These are phyloP conservation scores for Ophiostoma quercus DNA, from an alignment of 2,329 filamentous ascomycete species.

Conservation along the genomic window DNA sequence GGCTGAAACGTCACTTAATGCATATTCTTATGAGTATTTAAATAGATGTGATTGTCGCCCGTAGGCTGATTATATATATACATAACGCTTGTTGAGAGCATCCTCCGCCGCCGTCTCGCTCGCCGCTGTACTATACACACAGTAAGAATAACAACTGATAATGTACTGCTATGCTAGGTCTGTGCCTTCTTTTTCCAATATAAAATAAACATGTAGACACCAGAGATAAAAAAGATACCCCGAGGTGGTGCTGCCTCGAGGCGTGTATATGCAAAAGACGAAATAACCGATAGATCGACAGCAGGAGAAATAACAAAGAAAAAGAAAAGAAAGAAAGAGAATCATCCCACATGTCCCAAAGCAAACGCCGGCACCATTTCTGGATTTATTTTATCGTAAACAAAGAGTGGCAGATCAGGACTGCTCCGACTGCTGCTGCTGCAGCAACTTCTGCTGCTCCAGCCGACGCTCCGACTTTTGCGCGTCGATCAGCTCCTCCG, in stretches of 20 bases:
- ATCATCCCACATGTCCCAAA: slow-evolving; percentile 8
- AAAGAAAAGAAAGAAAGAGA: neutral
- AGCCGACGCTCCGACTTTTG: slow-evolving; percentile 30
- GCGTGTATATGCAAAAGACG: slow-evolving; percentile 9
- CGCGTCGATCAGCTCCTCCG: slow-evolving; percentile 51
- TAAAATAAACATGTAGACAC: neutral
- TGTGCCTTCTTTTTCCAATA: neutral
- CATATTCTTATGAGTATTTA: neutral
- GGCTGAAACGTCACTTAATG: too few relatives aligned
- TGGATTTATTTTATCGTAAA: neutral
- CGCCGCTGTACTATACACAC: neutral
- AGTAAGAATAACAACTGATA: neutral
- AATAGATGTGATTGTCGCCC: slow-evolving; percentile 11
- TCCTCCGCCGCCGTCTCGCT: neutral
- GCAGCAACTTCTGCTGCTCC: slow-evolving; percentile 18
- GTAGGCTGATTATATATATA: slow-evolving; percentile 12
- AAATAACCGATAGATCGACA: neutral
- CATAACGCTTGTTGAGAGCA: slow-evolving; percentile 7
- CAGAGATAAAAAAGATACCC: neutral
- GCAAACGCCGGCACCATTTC: slow-evolving; percentile 11
- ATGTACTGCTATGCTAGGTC: slow-evolving; percentile 3
- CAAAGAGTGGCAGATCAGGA: neutral
- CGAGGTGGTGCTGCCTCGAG: neutral
- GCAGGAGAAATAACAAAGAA: neutral
- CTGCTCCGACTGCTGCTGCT: neutral